Evolutionary conservation across 805 yeast species (phyloP).

Genomic region (Yarrowia deformans): DNA sequence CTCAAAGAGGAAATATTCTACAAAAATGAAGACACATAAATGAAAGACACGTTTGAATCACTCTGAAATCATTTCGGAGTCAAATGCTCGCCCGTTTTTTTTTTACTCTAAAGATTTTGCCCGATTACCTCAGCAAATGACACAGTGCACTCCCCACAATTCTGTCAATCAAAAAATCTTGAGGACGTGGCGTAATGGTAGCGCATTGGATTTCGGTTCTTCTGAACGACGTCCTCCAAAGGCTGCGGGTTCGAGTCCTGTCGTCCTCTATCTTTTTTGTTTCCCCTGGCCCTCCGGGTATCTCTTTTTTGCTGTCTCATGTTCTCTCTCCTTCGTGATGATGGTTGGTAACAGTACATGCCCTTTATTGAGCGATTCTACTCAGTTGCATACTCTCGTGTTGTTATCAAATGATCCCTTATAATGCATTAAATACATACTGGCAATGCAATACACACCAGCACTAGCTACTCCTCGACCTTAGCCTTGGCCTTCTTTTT

Average conservation of each 20-base stretch:
- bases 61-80: too few relatives aligned
- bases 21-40: too few relatives aligned
- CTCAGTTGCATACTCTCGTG: too few relatives aligned
- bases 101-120: too few relatives aligned
- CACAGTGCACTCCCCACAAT: too few relatives aligned
- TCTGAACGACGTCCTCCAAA: slow-evolving; percentile 31
- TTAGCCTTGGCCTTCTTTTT: slow-evolving; percentile 32
- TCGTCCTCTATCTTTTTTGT: slow-evolving; percentile 27
- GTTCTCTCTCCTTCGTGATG: not conserved
- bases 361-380: not conserved
- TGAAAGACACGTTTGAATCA: too few relatives aligned
- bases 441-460: not conserved
- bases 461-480: not conserved
- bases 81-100: too few relatives aligned
- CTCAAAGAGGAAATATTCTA: too few relatives aligned
- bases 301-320: not conserved
- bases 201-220: slow-evolving; percentile 37
- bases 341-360: not conserved
- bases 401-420: not conserved
- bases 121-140: not conserved
- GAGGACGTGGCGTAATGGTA: slow-evolving; percentile 37
- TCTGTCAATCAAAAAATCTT: not conserved
- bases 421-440: slow-evolving; percentile 21
- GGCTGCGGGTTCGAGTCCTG: slow-evolving; percentile 35
- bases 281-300: not conserved